phyloP scores from a whole-genome alignment of 202 grass and related monocot species.

The Hordeum pubiflorum region DNA sequence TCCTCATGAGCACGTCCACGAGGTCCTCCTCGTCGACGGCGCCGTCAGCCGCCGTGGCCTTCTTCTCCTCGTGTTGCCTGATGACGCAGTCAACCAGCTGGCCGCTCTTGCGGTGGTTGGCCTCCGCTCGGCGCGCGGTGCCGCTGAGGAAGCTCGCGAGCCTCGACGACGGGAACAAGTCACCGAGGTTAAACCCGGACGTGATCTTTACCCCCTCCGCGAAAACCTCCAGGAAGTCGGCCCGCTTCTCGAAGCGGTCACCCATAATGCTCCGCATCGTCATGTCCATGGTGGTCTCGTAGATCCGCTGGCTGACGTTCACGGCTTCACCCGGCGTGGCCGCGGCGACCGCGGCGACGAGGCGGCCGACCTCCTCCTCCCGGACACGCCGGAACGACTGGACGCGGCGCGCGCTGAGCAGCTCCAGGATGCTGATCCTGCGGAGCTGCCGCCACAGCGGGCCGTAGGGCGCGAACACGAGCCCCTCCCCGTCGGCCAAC shows the following conservation, averaged over 20 bases:
- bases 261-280: conserved; percentile 2
- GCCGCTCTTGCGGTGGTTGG: not conserved
- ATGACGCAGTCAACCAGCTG: conserved; percentile 12
- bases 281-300: not conserved
- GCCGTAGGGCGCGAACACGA: conserved; percentile 23
- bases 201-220: not conserved
- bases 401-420: conserved; percentile 20
- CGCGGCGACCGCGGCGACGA: not conserved
- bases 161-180: conserved; percentile 33
- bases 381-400: conserved; percentile 5
- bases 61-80: not conserved
- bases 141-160: not conserved
- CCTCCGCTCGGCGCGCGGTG: not conserved
- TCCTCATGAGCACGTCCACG: conserved; percentile 21
- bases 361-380: conserved; percentile 15
- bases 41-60: not conserved
- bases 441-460: conserved; percentile 26
- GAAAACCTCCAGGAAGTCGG: not conserved
- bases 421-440: conserved; percentile 24
- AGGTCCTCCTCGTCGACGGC: not conserved
- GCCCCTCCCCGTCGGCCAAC: not conserved
- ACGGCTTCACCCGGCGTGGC: not conserved
- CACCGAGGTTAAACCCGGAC: conserved; percentile 20
- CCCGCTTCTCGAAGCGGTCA: not conserved
- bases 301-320: conserved; percentile 15